Percentiles rank a stretch among this genome's conserved stretches.
Evolutionary conservation across 2,329 filamentous ascomycete species (phyloP).

Genomic region (Leptographium galeiforme): DNA sequence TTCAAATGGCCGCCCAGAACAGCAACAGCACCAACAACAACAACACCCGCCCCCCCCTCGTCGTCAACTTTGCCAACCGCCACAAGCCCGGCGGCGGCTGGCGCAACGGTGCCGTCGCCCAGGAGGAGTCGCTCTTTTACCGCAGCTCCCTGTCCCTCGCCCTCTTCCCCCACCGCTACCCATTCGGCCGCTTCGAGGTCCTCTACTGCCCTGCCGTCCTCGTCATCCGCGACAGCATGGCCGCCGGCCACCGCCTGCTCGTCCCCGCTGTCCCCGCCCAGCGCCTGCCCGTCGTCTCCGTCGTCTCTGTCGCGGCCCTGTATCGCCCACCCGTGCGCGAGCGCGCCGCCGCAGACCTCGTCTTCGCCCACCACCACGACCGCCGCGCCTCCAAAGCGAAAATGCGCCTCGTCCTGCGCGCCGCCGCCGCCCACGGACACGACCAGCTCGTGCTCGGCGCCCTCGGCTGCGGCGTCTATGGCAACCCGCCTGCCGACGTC

Average conservation of each 20-base stretch:
- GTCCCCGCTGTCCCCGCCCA: not conserved
- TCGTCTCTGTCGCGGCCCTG: constrained; percentile 47
- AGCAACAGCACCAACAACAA: too few relatives aligned
- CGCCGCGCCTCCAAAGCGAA: constrained; percentile 46
- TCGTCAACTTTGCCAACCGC: constrained; percentile 55
- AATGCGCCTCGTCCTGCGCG: constrained; percentile 46
- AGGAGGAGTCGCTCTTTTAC: constrained; percentile 58
- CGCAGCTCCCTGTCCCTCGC: constrained; percentile 40
- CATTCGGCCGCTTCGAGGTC: constrained; percentile 9
- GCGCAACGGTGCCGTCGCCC: constrained; percentile 45
- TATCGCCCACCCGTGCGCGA: not conserved
- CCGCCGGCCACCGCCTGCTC: constrained; percentile 11
- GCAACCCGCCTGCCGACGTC: constrained; percentile 48
- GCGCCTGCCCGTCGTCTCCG: constrained; percentile 38
- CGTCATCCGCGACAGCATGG: constrained; percentile 14
- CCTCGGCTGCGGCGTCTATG: constrained; percentile 54
- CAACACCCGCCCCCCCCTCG: constrained; percentile 17
- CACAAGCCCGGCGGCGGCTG: constrained; percentile 48
- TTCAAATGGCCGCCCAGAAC: constrained; percentile 12
- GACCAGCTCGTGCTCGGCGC: constrained; percentile 52
- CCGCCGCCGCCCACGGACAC: constrained; percentile 44
- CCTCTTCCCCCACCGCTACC: constrained; percentile 21
- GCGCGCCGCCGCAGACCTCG: not conserved
- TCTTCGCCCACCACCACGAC: constrained; percentile 28
- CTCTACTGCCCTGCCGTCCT: constrained; percentile 21